These are phyloP conservation scores for Trichoderma polysporum DNA, from an alignment of 2,329 filamentous ascomycete genomes.

Conservation along the genomic window DNA sequence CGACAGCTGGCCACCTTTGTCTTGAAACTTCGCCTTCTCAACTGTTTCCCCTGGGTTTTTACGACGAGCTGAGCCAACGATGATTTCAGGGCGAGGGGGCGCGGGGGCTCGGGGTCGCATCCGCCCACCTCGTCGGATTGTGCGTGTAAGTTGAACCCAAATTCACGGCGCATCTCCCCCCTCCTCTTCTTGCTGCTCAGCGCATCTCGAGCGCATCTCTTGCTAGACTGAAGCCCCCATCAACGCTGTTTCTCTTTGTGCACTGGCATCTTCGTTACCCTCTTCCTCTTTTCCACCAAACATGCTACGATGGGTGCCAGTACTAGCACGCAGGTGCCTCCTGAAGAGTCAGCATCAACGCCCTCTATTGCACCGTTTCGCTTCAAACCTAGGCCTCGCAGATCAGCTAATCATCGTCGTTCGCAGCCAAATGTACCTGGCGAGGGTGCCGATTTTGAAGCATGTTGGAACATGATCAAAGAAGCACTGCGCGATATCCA, in stretches of 20 bases:
- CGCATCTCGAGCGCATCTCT: background rate
- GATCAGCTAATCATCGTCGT: slow-evolving; percentile 26
- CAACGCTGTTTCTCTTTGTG: background rate
- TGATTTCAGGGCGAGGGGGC: slow-evolving; percentile 52
- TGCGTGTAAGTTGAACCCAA: slow-evolving; percentile 38
- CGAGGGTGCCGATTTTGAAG: slow-evolving; percentile 76
- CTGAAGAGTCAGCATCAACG: background rate
- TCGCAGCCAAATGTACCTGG: slow-evolving; percentile 40
- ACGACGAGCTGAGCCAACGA: slow-evolving; percentile 26
- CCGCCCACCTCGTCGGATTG: slow-evolving; percentile 44
- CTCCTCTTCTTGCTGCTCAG: background rate
- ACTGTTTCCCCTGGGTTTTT: background rate
- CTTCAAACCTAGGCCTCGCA: background rate
- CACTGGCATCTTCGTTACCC: background rate
- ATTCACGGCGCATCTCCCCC: background rate
- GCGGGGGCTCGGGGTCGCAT: slow-evolving; percentile 43
- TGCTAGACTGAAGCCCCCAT: background rate
- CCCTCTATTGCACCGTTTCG: background rate
- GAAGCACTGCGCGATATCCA: slow-evolving; percentile 85
- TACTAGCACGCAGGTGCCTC: background rate
- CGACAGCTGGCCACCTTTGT: background rate
- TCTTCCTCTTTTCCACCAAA: background rate
- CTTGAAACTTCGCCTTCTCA: background rate
- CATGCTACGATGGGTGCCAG: slow-evolving; percentile 11
- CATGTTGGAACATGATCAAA: slow-evolving; percentile 74